phyloP scores from a whole-genome alignment of 371 early-diverging fungal species.

The Mucor lusitanicus region DNA sequence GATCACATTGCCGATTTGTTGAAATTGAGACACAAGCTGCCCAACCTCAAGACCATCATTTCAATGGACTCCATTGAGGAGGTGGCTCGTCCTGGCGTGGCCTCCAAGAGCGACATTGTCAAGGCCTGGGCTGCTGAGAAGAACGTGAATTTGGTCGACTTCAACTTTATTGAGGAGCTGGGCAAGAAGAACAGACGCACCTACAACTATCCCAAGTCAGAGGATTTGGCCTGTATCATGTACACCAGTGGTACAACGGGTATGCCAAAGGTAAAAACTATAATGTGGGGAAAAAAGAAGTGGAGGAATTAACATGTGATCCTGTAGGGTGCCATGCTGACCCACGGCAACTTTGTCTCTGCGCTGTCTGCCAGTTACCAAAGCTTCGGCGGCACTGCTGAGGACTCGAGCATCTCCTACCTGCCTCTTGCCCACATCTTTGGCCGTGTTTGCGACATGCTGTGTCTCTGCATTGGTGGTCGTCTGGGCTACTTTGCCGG shows the following conservation, averaged over 20 bases:
- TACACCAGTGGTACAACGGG: slow-evolving; percentile 95
- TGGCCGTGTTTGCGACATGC: slow-evolving; percentile 67
- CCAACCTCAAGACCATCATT: slow-evolving; percentile 72
- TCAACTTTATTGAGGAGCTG: slow-evolving; percentile 65
- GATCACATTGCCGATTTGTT: slow-evolving; percentile 66
- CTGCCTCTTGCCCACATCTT: slow-evolving; percentile 95
- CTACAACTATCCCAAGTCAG: slow-evolving; percentile 49
- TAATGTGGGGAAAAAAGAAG: neutral
- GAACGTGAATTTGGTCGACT: slow-evolving; percentile 54
- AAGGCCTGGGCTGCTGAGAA: slow-evolving; percentile 59
- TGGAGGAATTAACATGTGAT: slow-evolving; percentile 12
- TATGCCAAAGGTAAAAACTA: slow-evolving; percentile 53
- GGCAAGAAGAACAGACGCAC: slow-evolving; percentile 46
- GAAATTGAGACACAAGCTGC: slow-evolving; percentile 54
- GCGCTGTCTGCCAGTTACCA: slow-evolving; percentile 27
- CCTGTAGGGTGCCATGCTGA: slow-evolving; percentile 53
- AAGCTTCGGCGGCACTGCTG: slow-evolving; percentile 27
- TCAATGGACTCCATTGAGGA: slow-evolving; percentile 73
- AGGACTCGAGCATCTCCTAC: slow-evolving; percentile 60
- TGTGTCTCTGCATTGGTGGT: slow-evolving; percentile 44
- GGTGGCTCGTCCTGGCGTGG: slow-evolving; percentile 32
- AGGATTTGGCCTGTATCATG: slow-evolving; percentile 87
- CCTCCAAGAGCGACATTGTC: slow-evolving; percentile 45
- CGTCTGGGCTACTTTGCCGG: slow-evolving; percentile 86
- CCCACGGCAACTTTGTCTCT: slow-evolving; percentile 54